phyloP scores from a whole-genome alignment of 305 asterid species.

The Striga hermonthica region DNA sequence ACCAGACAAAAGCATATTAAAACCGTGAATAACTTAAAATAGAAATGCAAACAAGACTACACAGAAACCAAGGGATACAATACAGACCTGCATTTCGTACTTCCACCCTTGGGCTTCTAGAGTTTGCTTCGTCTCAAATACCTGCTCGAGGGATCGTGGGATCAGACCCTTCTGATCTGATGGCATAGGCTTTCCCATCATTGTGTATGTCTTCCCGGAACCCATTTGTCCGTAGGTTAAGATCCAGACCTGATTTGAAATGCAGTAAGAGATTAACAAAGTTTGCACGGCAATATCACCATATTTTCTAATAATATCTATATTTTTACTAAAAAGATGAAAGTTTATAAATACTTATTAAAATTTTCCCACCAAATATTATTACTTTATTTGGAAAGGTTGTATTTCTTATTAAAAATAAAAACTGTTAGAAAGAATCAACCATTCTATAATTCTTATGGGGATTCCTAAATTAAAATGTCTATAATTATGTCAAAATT shows the following conservation, averaged over 20 bases:
- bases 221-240: slow-evolving; percentile 99
- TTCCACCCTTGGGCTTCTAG: slow-evolving; percentile 96
- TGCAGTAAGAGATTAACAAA: slow-evolving; percentile 10
- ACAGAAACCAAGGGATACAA: slow-evolving; percentile 9
- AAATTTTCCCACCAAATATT: not conserved
- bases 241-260: slow-evolving; percentile 69
- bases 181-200: slow-evolving; percentile 87
- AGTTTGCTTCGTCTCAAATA: slow-evolving; percentile 75
- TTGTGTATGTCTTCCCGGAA: slow-evolving; percentile 93
- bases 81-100: slow-evolving; percentile 88
- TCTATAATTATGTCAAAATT: too few relatives aligned
- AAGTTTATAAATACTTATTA: too few relatives aligned
- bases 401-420: too few relatives aligned
- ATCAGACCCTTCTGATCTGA: slow-evolving; percentile 78
- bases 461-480: too few relatives aligned
- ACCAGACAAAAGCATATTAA: slow-evolving; percentile 43
- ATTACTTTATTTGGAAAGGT: not conserved
- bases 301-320: too few relatives aligned
- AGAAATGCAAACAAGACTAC: not conserved
- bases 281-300: not conserved
- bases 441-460: too few relatives aligned
- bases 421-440: too few relatives aligned
- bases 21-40: not conserved
- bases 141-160: slow-evolving; percentile 88
- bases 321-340: too few relatives aligned